phyloP scores from a whole-genome alignment of 495 filamentous ascomycete species.

The Stereocaulon alpinum region DNA sequence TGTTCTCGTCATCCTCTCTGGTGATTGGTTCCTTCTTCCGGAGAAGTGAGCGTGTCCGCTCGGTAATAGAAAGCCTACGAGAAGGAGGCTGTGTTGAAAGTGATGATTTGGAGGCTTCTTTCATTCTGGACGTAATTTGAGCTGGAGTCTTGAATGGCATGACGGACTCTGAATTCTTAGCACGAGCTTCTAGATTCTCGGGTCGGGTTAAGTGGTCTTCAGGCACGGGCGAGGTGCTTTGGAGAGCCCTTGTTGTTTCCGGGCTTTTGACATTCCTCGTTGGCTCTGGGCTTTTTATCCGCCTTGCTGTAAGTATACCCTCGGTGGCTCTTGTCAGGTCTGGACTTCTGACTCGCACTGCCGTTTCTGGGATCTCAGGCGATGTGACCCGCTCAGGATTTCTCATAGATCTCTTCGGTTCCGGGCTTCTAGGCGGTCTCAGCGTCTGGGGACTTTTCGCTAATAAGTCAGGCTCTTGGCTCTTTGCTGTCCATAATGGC shows the following conservation, averaged over 20 bases:
- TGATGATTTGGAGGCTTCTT: constrained; percentile 10
- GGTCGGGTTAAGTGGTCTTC: not conserved
- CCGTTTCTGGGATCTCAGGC: constrained; percentile 2
- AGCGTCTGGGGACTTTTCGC: constrained; percentile 12
- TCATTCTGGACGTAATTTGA: constrained; percentile 11
- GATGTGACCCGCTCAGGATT: constrained; percentile 11
- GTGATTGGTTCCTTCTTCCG: constrained; percentile 11
- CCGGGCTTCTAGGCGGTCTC: constrained; percentile 13
- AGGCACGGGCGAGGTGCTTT: not conserved
- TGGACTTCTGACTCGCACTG: constrained; percentile 8
- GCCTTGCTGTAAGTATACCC: constrained; percentile 3
- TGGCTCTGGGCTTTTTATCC: constrained; percentile 12
- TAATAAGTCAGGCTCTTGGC: constrained; percentile 7
- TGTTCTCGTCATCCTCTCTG: constrained; percentile 8
- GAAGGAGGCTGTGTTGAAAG: constrained; percentile 14
- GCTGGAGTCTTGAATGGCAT: constrained; percentile 10
- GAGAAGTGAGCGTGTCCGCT: constrained; percentile 16
- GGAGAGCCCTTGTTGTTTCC: not conserved
- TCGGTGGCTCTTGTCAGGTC: constrained; percentile 1
- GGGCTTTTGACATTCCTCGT: constrained; percentile 14
- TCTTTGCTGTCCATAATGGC: constrained; percentile 8
- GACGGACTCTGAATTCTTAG: not conserved
- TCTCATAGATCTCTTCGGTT: constrained; percentile 4
- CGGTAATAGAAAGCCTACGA: constrained; percentile 15
- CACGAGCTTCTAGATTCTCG: not conserved